Base-by-base conservation (phyloP, 1,284 basidiomycete species). In the Apiotrichum laibachii region DNA sequence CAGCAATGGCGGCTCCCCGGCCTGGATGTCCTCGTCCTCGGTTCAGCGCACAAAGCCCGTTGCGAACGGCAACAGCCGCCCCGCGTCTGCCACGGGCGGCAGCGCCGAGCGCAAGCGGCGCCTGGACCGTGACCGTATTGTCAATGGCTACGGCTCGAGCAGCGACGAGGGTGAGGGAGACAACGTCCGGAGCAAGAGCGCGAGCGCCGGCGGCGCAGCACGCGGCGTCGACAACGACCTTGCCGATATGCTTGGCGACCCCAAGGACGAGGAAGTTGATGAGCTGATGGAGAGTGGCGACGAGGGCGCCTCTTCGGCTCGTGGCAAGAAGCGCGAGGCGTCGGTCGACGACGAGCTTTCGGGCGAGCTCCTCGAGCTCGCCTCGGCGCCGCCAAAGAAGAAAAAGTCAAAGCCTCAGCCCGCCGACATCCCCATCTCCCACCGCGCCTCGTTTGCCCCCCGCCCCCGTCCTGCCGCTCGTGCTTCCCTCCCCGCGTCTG, bases 351-450 rank as follows among this genome's bases (percentile, higher is more conserved):
- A 72, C 54, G 72, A 72, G 59, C 57, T 72, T 26, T 63, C 58
- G 21, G 44, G 46, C 34, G 59, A 73, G 67, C 67, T 71, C 6
- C 66, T 72, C 31, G 72, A 73, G 53, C 65, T 73, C 2, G 72
- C 70, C 12, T 70, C 68, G 15, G 71, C 67, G 13, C 70, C 68
- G 21, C 69, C 72, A 8, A 72, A 68, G 66, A 72, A 72, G 65
- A 72, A 72, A 60, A 69, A 68, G 58, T 56, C 63, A 26, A 53
- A 56, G 53, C 31, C 43, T 40, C 35, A 50, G 10, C 54, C 26
- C 56, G 13, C 37, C n/a, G 49, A 50, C 10, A 42, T 31, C 35
- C 44, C 50, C 43, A 42, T 53, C 45, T 35, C 55, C 18, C 46
- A 40, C 21, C 51, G 51, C 37, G 39, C 21, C 43, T 47, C 44